phyloP scores from a whole-genome alignment of 2,329 filamentous ascomycete species.

The Coniochaeta hoffmannii region DNA sequence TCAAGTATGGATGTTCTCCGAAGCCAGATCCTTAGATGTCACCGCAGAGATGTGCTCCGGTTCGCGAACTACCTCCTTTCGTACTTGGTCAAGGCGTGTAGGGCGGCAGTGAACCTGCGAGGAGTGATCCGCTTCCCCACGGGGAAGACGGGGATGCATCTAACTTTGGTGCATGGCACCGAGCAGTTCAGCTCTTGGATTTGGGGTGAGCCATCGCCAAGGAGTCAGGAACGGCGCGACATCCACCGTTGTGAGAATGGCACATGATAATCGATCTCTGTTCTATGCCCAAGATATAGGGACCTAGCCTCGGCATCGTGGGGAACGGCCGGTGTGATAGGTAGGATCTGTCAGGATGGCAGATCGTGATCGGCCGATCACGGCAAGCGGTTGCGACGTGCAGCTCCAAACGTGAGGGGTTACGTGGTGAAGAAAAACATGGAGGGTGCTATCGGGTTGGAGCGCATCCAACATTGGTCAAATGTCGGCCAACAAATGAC shows the following conservation, averaged over 20 bases:
- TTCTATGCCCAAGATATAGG: background rate
- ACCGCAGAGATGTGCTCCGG: background rate
- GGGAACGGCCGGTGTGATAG: background rate
- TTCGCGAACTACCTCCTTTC: background rate
- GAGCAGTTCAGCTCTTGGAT: background rate
- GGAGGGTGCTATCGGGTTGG: background rate
- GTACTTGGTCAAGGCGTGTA: background rate
- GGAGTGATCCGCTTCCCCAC: background rate
- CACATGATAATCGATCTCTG: background rate
- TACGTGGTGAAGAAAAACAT: background rate
- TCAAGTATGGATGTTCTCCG: constrained; percentile 12
- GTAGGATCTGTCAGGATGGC: background rate
- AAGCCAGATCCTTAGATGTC: background rate
- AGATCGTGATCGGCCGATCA: constrained; percentile 1
- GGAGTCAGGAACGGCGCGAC: background rate
- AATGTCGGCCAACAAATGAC: background rate
- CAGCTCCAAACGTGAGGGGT: constrained; percentile 1
- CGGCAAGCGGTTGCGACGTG: background rate
- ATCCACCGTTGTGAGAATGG: background rate
- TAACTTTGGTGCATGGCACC: background rate
- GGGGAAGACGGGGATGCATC: background rate
- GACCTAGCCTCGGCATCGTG: background rate
- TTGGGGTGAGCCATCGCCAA: background rate
- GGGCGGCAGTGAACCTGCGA: background rate
- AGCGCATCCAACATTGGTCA: background rate